Percentiles rank a stretch among this genome's conserved stretches.
phyloP scores from a whole-genome alignment of 495 filamentous ascomycete genomes.

The Neurospora intermedia region DNA sequence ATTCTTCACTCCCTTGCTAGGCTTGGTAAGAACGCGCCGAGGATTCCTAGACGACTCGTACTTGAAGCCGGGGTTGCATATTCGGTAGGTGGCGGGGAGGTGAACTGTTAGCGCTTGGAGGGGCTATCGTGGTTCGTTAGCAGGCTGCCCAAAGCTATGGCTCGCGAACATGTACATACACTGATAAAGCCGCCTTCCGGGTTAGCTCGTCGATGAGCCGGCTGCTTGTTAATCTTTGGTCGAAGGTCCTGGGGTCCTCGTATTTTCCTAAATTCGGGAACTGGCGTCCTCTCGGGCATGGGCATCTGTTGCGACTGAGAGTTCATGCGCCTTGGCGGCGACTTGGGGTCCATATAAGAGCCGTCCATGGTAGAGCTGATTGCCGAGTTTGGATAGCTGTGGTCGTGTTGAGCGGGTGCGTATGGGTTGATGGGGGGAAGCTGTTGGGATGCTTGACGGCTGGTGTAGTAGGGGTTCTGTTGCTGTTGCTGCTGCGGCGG shows the following conservation, averaged over 20 bases:
- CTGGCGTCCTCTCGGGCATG: slow-evolving; percentile 52
- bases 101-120: slow-evolving; percentile 92
- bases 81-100: slow-evolving; percentile 89
- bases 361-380: slow-evolving; percentile 54
- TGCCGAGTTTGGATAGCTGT: slow-evolving; percentile 55
- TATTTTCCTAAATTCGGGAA: slow-evolving; percentile 79
- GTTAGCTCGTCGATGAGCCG: slow-evolving; percentile 84
- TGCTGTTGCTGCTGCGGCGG: neutral
- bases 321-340: slow-evolving; percentile 46
- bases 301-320: slow-evolving; percentile 35
- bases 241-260: slow-evolving; percentile 61
- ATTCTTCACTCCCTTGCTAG: slow-evolving; percentile 97
- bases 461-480: slow-evolving; percentile 37
- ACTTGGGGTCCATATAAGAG: slow-evolving; percentile 65
- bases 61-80: slow-evolving; percentile 97
- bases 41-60: slow-evolving; percentile 99
- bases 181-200: slow-evolving; percentile 99
- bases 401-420: slow-evolving; percentile 40
- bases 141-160: neutral
- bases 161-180: slow-evolving; percentile 42
- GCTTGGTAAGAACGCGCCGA: slow-evolving; percentile 93
- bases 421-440: slow-evolving; percentile 65
- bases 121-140: slow-evolving; percentile 45
- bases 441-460: slow-evolving; percentile 37
- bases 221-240: slow-evolving; percentile 75